Evolutionary conservation across 2,329 filamentous ascomycete genomes (phyloP).

Genomic region (Alternaria hordeiaustralica): DNA sequence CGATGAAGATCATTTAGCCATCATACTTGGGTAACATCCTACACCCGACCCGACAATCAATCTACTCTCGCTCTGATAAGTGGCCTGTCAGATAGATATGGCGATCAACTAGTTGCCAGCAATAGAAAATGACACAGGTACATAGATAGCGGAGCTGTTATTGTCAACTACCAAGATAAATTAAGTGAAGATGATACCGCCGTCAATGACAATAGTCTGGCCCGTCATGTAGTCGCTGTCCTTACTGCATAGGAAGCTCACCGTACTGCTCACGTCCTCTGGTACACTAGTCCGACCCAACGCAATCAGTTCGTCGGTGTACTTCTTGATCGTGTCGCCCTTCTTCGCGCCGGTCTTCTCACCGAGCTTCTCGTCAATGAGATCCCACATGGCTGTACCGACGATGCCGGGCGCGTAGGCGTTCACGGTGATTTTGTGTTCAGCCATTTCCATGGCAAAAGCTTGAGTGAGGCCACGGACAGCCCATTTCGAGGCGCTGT

Average conservation of each 20-base stretch:
- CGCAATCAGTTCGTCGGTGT: constrained; percentile 61
- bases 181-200: constrained; percentile 61
- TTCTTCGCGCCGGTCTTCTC: constrained; percentile 58
- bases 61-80: too few relatives aligned
- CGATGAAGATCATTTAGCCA: neutral
- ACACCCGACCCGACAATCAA: neutral
- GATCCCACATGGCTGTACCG: constrained; percentile 71
- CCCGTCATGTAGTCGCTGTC: constrained; percentile 71
- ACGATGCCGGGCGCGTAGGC: constrained; percentile 73
- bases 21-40: neutral
- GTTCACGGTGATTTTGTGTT: constrained; percentile 70
- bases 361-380: constrained; percentile 67
- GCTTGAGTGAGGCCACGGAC: constrained; percentile 70
- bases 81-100: neutral
- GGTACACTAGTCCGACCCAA: constrained; percentile 65
- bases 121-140: neutral
- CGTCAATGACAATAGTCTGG: constrained; percentile 69
- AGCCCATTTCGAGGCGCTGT: constrained; percentile 70
- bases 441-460: constrained; percentile 70
- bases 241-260: constrained; percentile 65
- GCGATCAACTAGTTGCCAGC: neutral
- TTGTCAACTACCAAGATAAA: neutral
- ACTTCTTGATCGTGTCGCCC: constrained; percentile 63
- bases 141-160: neutral
- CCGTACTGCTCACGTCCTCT: constrained; percentile 67